Base-by-base conservation (phyloP, 768 basidiomycete species). In the Flagelloscypha sp. region DNA sequence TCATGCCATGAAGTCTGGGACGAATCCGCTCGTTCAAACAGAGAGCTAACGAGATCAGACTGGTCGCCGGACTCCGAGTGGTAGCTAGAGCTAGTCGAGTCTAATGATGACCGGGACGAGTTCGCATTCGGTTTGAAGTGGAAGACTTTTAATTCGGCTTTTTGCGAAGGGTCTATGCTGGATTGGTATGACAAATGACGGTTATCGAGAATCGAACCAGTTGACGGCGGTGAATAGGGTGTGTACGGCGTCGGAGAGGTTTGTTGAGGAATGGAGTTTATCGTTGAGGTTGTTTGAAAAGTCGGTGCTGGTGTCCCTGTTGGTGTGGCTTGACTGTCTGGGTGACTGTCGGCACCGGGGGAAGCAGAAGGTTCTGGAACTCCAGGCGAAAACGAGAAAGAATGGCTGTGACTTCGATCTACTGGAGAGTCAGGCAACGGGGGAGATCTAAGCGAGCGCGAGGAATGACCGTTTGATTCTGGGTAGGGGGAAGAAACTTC, bases 21-120 rank as follows among this genome's bases (percentile, higher is more conserved):
- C 17, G 63, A 52, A 30, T 74, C 73, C 7, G 61, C 52, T 34
- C 73, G 70, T 23, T 56, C 65, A 52, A 86, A 76, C 16, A 84
- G 46, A 30, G 63, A 68, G 35, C 72, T 54, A 32, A 68, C 53
- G 29, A 64, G 64, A 42, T 80, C 75, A 38, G 71, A 70, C 44
- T 59, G 61, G 40, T 78, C 75, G 15, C 60, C 76, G 37, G 85
- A 82, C 71, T 70, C 78, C 4, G 85, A 85, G 52, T 88, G 85
- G 54, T 84, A 89, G 55, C 87, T 89, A 3, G 87, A 90, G 11
- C 87, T 84, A 23, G 67, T 70, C 7, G 85, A 87, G 40, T 79
- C 83, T 15, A 89, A 58, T 5, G 87, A 89, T 10, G 84, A 83
- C 19, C 78, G 71, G 19, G 86, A 88, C 6, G 83, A 82, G 43